A percentile compares a stretch with the other conserved stretches of the same genome.
Evolutionary conservation across 2,329 filamentous ascomycete species (phyloP).

Genomic region (Sarocladiaceae sp.): DNA sequence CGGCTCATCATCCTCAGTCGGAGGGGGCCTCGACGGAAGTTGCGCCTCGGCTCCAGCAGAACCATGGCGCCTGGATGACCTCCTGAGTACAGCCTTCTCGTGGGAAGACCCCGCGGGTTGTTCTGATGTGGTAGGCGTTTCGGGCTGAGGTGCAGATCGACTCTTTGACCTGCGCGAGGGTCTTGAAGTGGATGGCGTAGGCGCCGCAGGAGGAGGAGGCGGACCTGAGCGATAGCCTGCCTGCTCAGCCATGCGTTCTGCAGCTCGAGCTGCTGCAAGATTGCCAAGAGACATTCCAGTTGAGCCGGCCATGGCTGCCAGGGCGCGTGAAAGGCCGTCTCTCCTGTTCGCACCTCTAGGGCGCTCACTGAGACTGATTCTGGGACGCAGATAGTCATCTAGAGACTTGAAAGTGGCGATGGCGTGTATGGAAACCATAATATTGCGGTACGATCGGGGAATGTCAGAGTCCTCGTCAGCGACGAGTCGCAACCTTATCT

Average conservation of each 20-base stretch:
- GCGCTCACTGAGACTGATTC: constrained; percentile 77
- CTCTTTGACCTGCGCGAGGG: constrained; percentile 41
- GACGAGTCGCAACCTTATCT: constrained; percentile 82
- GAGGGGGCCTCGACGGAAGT: constrained; percentile 45
- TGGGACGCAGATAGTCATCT: constrained; percentile 90
- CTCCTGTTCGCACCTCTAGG: constrained; percentile 51
- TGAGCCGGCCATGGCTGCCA: constrained; percentile 75
- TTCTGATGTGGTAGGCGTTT: constrained; percentile 38
- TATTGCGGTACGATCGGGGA: constrained; percentile 80
- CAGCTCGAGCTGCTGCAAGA: constrained; percentile 22
- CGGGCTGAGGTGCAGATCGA: constrained; percentile 29
- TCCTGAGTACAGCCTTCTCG: constrained; percentile 56
- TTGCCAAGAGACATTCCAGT: constrained; percentile 52
- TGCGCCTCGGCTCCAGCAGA: constrained; percentile 47
- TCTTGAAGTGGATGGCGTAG: constrained; percentile 41
- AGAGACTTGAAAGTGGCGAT: constrained; percentile 97
- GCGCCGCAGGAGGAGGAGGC: constrained; percentile 29
- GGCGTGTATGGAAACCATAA: constrained; percentile 98
- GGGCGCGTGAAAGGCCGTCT: constrained; percentile 61
- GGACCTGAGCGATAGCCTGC: constrained; percentile 25
- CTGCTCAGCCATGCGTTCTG: constrained; percentile 43
- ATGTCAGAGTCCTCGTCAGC: constrained; percentile 91
- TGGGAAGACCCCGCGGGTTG: constrained; percentile 43
- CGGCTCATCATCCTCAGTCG: constrained; percentile 55
- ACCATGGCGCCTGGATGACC: constrained; percentile 57